Evolutionary conservation across 257 asterid species (phyloP).

Genomic region (Paraleonurus japonicus): DNA sequence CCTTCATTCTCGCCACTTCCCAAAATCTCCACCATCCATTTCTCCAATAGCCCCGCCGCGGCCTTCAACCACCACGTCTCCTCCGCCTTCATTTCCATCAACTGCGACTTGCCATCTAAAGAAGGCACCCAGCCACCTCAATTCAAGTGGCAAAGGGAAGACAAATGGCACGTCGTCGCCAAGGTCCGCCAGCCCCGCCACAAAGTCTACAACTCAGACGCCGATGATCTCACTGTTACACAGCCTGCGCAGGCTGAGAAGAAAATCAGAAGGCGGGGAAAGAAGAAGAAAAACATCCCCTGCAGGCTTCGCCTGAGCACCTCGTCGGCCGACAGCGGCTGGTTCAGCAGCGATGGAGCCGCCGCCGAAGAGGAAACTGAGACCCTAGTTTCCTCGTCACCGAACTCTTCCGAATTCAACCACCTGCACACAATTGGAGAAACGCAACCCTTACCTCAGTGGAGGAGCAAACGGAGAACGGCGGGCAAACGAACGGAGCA

Average conservation of each 20-base stretch:
- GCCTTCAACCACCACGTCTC: slow-evolving; percentile 16
- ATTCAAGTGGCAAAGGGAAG: slow-evolving; percentile 60
- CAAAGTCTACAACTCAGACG: slow-evolving; percentile 30
- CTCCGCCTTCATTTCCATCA: slow-evolving; percentile 24
- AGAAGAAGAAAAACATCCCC: slow-evolving; percentile 36
- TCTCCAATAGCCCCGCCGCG: not conserved
- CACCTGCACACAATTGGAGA: slow-evolving; percentile 19
- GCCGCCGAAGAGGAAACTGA: slow-evolving; percentile 30
- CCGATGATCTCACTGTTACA: slow-evolving; percentile 16
- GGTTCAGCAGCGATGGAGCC: slow-evolving; percentile 41
- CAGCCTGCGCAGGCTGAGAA: slow-evolving; percentile 20
- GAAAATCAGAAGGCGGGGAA: slow-evolving; percentile 27
- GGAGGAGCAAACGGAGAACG: slow-evolving; percentile 17
- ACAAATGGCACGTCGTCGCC: slow-evolving; percentile 66
- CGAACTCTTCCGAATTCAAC: slow-evolving; percentile 14
- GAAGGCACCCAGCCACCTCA: slow-evolving; percentile 25
- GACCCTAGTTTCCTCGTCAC: slow-evolving; percentile 35
- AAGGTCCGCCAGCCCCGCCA: slow-evolving; percentile 35
- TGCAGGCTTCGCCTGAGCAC: slow-evolving; percentile 44
- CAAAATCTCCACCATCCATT: slow-evolving; percentile 22
- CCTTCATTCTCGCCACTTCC: slow-evolving; percentile 39
- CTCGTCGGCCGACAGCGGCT: slow-evolving; percentile 56
- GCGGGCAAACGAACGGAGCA: not conserved
- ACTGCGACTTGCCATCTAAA: slow-evolving; percentile 14
- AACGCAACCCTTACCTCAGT: slow-evolving; percentile 6